Evolutionary conservation across 345 rosid genomes (phyloP).

Genomic region (Citrus maxima): DNA sequence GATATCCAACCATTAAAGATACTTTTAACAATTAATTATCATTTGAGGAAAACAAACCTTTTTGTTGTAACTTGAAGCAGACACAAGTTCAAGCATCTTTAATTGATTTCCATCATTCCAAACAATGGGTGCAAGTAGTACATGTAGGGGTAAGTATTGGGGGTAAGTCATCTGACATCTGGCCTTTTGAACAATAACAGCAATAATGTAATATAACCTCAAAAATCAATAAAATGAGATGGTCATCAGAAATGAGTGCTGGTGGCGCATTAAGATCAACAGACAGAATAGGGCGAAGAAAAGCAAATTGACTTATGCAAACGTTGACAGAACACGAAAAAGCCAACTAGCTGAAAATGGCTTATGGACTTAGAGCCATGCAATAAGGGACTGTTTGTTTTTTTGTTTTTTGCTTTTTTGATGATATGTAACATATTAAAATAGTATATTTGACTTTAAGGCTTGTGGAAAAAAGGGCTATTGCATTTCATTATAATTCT

Average conservation of each 20-base stretch:
- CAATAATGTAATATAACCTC: background rate
- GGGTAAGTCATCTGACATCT: background rate
- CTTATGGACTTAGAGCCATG: conserved; percentile 28
- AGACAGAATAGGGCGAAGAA: background rate
- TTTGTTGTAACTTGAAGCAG: conserved; percentile 7
- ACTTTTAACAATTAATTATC: background rate
- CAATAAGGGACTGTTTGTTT: conserved; percentile 17
- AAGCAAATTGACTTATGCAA: conserved; percentile 13
- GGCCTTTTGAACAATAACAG: background rate
- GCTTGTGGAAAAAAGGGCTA: conserved; percentile 19
- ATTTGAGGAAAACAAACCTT: background rate
- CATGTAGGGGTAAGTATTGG: too few species aligned
- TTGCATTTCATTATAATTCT: conserved; percentile 39
- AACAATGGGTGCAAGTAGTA: background rate
- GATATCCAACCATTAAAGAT: background rate
- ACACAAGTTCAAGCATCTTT: conserved; percentile 5
- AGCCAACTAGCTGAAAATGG: background rate
- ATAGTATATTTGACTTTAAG: conserved; percentile 42
- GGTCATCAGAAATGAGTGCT: background rate
- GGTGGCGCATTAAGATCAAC: background rate
- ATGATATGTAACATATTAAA: conserved; percentile 4
- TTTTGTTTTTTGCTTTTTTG: background rate
- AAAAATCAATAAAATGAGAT: background rate
- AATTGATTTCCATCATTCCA: background rate
- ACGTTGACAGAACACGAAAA: background rate